phyloP scores from a whole-genome alignment of 352 stramenopile species.

The Globisporangium emineosum region DNA sequence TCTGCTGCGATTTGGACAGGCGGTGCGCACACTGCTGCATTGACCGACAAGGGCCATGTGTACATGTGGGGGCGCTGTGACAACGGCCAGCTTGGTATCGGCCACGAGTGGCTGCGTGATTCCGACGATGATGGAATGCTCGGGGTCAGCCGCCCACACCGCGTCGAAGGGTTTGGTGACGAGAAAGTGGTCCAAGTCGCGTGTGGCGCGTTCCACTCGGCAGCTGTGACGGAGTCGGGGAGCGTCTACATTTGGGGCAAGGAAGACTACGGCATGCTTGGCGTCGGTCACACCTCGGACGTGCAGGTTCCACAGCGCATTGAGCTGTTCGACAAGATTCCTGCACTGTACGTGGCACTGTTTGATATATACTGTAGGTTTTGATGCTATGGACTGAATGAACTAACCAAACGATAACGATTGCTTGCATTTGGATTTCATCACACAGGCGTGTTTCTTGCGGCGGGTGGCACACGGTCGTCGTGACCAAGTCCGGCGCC shows the following conservation, averaged over 20 bases:
- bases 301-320: conserved; percentile 56
- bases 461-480: conserved; percentile 79
- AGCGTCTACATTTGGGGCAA: conserved; percentile 82
- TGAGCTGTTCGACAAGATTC: conserved; percentile 64
- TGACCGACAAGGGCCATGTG: conserved; percentile 68
- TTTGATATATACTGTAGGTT: background rate
- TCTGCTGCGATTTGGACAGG: conserved; percentile 15
- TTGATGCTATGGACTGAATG: background rate
- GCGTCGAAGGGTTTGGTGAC: conserved; percentile 59
- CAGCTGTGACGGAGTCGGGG: conserved; percentile 65
- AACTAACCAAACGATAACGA: background rate
- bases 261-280: conserved; percentile 88
- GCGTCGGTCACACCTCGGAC: conserved; percentile 71
- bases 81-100: conserved; percentile 73
- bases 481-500: conserved; percentile 67
- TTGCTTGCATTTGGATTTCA: background rate
- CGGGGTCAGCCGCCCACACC: conserved; percentile 50
- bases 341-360: conserved; percentile 45
- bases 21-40: conserved; percentile 66
- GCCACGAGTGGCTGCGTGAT: conserved; percentile 58
- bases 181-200: conserved; percentile 80
- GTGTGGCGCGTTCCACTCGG: conserved; percentile 80
- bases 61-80: conserved; percentile 80
- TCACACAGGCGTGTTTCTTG: conserved; percentile 76
- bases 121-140: conserved; percentile 58